A percentile compares a stretch with the other conserved stretches of the same genome.
Conservation (phyloP, 352 stramenopile species). For the Phytophthora quininea region DNA sequence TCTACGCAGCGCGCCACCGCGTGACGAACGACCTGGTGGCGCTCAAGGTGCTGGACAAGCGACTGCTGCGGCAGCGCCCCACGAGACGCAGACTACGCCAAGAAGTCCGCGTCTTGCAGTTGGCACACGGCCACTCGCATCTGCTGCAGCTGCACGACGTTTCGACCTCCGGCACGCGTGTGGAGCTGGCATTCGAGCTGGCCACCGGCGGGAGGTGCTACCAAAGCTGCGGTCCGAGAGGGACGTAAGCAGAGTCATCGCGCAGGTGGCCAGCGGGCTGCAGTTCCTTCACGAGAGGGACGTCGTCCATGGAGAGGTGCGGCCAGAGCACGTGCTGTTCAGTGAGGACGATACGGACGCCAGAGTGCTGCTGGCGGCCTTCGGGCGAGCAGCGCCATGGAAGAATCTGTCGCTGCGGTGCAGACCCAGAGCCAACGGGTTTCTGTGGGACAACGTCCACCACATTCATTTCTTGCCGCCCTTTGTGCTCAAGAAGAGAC, state of each 20-base stretch:
- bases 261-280: conserved; percentile 49
- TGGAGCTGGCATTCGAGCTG: conserved; percentile 83
- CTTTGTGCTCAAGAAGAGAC: conserved; percentile 45
- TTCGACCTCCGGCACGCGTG: conserved; percentile 43
- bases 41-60: conserved; percentile 72
- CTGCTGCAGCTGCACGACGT: conserved; percentile 74
- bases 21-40: conserved; percentile 70
- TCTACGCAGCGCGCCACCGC: conserved; percentile 67
- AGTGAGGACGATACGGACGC: conserved; percentile 67
- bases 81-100: conserved; percentile 69
- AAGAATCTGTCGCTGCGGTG: conserved; percentile 36
- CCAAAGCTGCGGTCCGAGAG: conserved; percentile 52
- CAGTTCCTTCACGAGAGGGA: conserved; percentile 59
- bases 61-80: conserved; percentile 44
- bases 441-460: conserved; percentile 66
- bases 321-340: conserved; percentile 80
- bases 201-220: conserved; percentile 70
- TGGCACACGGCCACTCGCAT: conserved; percentile 57
- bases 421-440: conserved; percentile 20
- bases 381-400: conserved; percentile 66
- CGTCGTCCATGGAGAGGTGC: conserved; percentile 71
- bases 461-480: conserved; percentile 71
- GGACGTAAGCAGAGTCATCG: conserved; percentile 61
- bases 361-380: conserved; percentile 66
- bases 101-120: conserved; percentile 64